Evolutionary conservation across 1,284 basidiomycete genomes (phyloP).

Genomic region (Lentinus polychrous): DNA sequence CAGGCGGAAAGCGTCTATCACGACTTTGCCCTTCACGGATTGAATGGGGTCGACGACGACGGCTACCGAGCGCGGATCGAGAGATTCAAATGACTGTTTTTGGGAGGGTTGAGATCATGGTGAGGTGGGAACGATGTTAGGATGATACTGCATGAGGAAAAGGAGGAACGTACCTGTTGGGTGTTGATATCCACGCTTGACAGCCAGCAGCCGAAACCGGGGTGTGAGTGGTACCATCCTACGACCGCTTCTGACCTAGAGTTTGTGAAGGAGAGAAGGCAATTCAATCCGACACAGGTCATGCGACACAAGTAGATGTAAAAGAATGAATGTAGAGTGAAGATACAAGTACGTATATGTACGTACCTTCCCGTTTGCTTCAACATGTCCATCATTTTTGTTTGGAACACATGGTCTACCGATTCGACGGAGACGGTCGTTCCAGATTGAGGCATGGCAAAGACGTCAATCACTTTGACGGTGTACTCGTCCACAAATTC

Average conservation of each 20-base stretch:
- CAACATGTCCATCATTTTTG: constrained; percentile 98
- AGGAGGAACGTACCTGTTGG: constrained; percentile 67
- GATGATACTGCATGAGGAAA: constrained; percentile 12
- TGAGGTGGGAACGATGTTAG: constrained; percentile 13
- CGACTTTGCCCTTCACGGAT: constrained; percentile 97
- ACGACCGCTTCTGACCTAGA: constrained; percentile 95
- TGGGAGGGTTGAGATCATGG: background rate
- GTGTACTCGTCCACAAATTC: constrained; percentile 99
- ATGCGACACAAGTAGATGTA: background rate
- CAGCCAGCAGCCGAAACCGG: constrained; percentile 99
- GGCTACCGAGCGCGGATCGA: constrained; percentile 92
- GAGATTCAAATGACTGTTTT: constrained; percentile 91
- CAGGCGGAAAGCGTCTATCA: constrained; percentile 98
- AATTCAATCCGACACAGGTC: background rate
- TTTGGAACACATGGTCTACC: constrained; percentile 98
- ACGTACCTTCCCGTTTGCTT: constrained; percentile 95
- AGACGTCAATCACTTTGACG: constrained; percentile 96
- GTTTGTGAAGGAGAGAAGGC: background rate
- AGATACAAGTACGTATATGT: background rate
- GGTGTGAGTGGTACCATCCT: constrained; percentile 99
- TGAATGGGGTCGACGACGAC: constrained; percentile 99
- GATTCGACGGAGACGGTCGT: constrained; percentile 99
- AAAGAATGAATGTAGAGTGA: background rate
- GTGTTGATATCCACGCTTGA: constrained; percentile 99
- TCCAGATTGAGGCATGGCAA: constrained; percentile 99